Evolutionary conservation across 75 land plant species (phyloP), one percentile per base, ranked within the genome.

Genomic region (Pinus albicaulis): DNA sequence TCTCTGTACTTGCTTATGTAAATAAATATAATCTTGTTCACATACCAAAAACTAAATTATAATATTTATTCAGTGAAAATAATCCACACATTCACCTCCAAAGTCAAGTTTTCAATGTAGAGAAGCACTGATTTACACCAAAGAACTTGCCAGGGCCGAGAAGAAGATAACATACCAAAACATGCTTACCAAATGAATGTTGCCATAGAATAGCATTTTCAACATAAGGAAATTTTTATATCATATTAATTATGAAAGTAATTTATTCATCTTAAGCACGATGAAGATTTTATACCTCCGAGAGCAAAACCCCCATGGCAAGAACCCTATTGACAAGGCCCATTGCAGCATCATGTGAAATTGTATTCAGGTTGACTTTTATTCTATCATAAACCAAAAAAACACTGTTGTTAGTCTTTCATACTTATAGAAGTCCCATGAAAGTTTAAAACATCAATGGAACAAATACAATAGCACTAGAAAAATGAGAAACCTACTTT

Each of bases 331-430:
- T 65, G 57, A 95, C 84, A 58, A 97, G 95, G 3, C 98, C 99
- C 78, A 97, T 95, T 23, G 99, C 99, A 56, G 99, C 92, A 52
- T 91, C 87, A 82, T 95, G 92, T 15, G 99, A 97, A 76, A 97
- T 97, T 34, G 87, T 88, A 85, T 97, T 96, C 57, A 97, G 84
- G 78, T 93, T 97, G 23, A 88, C 84, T 76, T 92, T 92, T 52
- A 74, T 85, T 74, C 99, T 96, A 84, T 20, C 19, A 77, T 73
- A 24, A 3, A 26, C 20, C 12, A 36, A 36, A 59, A 14, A 57
- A 57, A 65, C 36, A 56, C 3, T 57, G 74, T 20, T 76, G 52
- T 44, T 11, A 26, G 34, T n/a, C 48, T 22, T 48, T 64, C 59
- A 3, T 31, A 6, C 22, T 62, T 38, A 68, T 41, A 38, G 36